phyloP scores from a whole-genome alignment of 108 stramenopile species.

The Fragilaria crotonensis region DNA sequence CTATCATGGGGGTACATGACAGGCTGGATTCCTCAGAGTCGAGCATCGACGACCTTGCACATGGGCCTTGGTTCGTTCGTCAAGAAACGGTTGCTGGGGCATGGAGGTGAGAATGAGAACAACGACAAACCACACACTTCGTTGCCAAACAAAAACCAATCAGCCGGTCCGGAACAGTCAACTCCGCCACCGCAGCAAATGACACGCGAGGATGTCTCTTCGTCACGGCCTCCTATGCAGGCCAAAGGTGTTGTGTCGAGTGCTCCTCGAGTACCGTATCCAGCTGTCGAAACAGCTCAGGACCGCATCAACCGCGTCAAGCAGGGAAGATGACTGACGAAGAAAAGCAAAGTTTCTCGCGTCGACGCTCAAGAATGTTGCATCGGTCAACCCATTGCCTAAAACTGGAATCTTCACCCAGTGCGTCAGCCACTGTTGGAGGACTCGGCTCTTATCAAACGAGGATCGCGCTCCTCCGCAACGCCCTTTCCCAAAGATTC shows the following conservation, averaged over 20 bases:
- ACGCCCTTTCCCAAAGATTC: slow-evolving; percentile 22
- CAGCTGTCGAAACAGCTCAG: slow-evolving; percentile 29
- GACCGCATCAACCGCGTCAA: slow-evolving; percentile 47
- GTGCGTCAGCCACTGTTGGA: slow-evolving; percentile 15
- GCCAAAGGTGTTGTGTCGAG: too few species aligned
- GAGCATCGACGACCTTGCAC: not conserved
- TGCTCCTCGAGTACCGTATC: too few species aligned
- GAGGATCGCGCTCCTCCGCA: not conserved
- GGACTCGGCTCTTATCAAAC: slow-evolving; percentile 3
- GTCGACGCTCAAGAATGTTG: slow-evolving; percentile 20
- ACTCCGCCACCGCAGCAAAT: too few species aligned
- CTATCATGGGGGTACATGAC: too few species aligned
- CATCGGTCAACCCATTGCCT: slow-evolving; percentile 24
- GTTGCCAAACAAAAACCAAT: too few species aligned
- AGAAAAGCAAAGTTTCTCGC: slow-evolving; percentile 41
- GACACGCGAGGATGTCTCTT: too few species aligned
- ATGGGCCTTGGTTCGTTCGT: slow-evolving; percentile 1
- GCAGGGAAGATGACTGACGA: slow-evolving; percentile 50
- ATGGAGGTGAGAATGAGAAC: not conserved
- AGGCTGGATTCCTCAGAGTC: too few species aligned
- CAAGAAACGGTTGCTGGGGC: not conserved
- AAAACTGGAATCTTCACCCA: too few species aligned
- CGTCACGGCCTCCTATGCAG: too few species aligned
- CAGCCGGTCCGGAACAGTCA: too few species aligned
- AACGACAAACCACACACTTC: not conserved